Base-by-base conservation (phyloP, 208 protist genomes). In the Endotrypanum monterogeii region DNA sequence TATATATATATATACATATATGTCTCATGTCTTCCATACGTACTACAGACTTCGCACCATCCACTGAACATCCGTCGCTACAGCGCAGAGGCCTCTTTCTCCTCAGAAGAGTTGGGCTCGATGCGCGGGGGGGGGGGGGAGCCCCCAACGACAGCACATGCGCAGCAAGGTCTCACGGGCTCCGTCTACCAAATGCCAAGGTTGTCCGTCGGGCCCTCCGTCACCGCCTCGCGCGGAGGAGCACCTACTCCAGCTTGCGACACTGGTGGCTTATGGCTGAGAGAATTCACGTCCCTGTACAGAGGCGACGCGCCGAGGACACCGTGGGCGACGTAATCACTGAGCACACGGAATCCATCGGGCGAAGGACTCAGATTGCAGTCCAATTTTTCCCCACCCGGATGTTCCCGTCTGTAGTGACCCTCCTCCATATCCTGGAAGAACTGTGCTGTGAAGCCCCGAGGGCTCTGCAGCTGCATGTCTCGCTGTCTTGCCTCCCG, bases 271-370 rank as follows among this genome's bases (percentile, higher is more conserved):
- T 57, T 44, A 23, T 41, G 41, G 48, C 66, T 50, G 48, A 78
- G 72, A 30, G 66, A 25, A 3, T 58, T 57, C 32, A 67, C 66
- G 32, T 73, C 66, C n/a, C 57, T 67, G 67, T 67, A 72, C 44
- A 55, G 73, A 16, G 73, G 73, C 4, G 66, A 37, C 3, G 73
- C 65, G 14, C 73, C 66, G 16, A 78, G 55, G 25, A 68, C 46
- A 52, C 73, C 73, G 54, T 66, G 67, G n/a, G 66, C 66, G 84
- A 98, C 97, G 80, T 98, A 98, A 60, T 98, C 95, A 18, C 92
- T 83, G n/a, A 99, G 81, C 12, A 95, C 87, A 16, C 74, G 56
- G 73, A 98, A 98, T 5, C 97, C 95, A 70, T 98, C 95, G 9
- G 30, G 44, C 2, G 60, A 30, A 8, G 28, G 20, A 3, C 39